Base-by-base conservation (phyloP, 768 basidiomycete genomes). In the Lentinula raphanica region DNA sequence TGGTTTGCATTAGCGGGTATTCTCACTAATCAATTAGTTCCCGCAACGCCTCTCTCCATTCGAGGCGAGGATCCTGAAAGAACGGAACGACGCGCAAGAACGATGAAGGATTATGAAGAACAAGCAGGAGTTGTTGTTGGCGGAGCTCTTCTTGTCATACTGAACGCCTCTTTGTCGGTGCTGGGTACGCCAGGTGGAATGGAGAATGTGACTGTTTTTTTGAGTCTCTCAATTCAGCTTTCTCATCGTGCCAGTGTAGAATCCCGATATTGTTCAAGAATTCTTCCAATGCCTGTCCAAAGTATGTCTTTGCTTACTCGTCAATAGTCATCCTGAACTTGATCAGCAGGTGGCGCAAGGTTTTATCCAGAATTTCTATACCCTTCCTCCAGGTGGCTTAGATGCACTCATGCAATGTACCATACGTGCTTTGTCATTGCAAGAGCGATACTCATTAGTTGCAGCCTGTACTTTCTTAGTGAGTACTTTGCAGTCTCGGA, bases 221-320 rank as follows among this genome's bases (percentile, higher is more conserved):
- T n/a, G n/a, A 25, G 38, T 51, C 55, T 15, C 7, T 31, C 7
- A 25, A 15, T 2, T 13, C 1, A 25, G 19, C 25, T 48, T 48
- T 48, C 46, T 48, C 15, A 48, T 28, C 5, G 9, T n/a, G 46
- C 3, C 2, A 21, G 3, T 48, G 29, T 36, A 96, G 92, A 92
- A 96, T 66, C 94, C 94, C 0, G 94, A 96, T 68, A 83, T 96
- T 27, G 91, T 93, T 15, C 92, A 94, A 67, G 86, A 85, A 25
- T 95, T 94, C 70, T 96, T 95, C 71, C 79, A 79, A 8, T 94
- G 86, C 66, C 80, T 90, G 77, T 90, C 92, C 45, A 79, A 83
- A 45, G 90, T 91, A 60, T 48, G 51, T 53, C 7, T n/a, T 5
- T 40, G 15, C 21, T 21, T 39, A 13, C 11, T 19, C 8, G n/a